Conservation (phyloP, 768 basidiomycete species). For the Artomyces pyxidatus region DNA sequence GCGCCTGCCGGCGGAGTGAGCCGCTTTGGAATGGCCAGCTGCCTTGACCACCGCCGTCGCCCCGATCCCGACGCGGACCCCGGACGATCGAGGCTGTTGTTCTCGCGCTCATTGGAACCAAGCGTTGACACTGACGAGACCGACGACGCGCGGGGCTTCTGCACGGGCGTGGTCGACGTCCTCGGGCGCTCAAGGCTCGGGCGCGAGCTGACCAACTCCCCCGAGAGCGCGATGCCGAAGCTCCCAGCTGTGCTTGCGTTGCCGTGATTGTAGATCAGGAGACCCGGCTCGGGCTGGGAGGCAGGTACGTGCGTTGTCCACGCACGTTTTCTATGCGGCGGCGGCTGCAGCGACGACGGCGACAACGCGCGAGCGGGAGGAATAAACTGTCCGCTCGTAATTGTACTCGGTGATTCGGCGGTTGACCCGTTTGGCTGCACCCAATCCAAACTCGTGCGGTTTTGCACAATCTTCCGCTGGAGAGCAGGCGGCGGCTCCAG, state of each 20-base stretch:
- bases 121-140: constrained; percentile 18
- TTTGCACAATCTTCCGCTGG: constrained; percentile 15
- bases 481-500: not conserved
- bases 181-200: constrained; percentile 13
- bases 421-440: too few relatives aligned
- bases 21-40: constrained; percentile 36
- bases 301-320: constrained; percentile 21
- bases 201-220: constrained; percentile 3
- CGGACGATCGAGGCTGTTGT: not conserved
- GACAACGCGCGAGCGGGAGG: constrained; percentile 22
- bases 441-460: constrained; percentile 14
- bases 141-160: constrained; percentile 11
- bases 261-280: constrained; percentile 22
- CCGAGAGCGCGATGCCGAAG: constrained; percentile 21
- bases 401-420: constrained; percentile 15
- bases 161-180: constrained; percentile 5
- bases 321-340: constrained; percentile 23
- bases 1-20: constrained; percentile 54
- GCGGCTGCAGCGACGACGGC: constrained; percentile 24
- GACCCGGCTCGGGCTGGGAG: constrained; percentile 5
- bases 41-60: constrained; percentile 25
- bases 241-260: constrained; percentile 29
- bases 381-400: constrained; percentile 14
- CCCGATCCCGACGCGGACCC: constrained; percentile 5
- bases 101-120: not conserved